phyloP scores from a whole-genome alignment of 1,284 basidiomycete species.

The Trametes sp. region DNA sequence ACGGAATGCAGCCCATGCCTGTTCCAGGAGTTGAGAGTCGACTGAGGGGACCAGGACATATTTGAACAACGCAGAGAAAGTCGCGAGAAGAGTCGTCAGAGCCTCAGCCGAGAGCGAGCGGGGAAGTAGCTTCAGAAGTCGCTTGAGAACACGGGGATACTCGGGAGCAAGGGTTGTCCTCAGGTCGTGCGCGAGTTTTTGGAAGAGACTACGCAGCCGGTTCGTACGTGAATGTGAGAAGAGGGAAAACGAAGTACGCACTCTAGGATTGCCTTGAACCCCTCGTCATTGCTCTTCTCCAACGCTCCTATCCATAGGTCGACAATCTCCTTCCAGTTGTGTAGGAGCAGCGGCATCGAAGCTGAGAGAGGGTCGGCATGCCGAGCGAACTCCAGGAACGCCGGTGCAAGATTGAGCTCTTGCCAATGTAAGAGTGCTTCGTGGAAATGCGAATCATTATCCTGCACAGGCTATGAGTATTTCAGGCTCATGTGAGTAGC shows the following conservation, averaged over 20 bases:
- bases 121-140: slow-evolving; percentile 64
- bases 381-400: slow-evolving; percentile 77
- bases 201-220: slow-evolving; percentile 61
- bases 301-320: slow-evolving; percentile 66
- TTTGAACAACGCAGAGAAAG: slow-evolving; percentile 72
- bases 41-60: slow-evolving; percentile 70
- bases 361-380: slow-evolving; percentile 67
- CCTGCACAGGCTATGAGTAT: slow-evolving; percentile 48
- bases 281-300: slow-evolving; percentile 70
- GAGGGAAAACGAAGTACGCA: slow-evolving; percentile 46
- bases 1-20: slow-evolving; percentile 64
- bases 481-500: not conserved
- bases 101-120: slow-evolving; percentile 64
- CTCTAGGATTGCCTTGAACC: slow-evolving; percentile 74
- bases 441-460: slow-evolving; percentile 78
- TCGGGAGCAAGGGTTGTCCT: slow-evolving; percentile 71
- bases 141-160: slow-evolving; percentile 60
- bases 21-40: slow-evolving; percentile 55
- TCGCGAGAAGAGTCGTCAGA: slow-evolving; percentile 68
- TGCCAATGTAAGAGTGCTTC: slow-evolving; percentile 74
- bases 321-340: slow-evolving; percentile 78
- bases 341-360: slow-evolving; percentile 83
- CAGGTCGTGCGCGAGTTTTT: slow-evolving; percentile 79
- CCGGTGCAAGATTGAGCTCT: slow-evolving; percentile 81
- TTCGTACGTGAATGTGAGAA: slow-evolving; percentile 26